Evolutionary conservation across 352 stramenopile genomes (phyloP).

Genomic region (Blastocystis sp.): DNA sequence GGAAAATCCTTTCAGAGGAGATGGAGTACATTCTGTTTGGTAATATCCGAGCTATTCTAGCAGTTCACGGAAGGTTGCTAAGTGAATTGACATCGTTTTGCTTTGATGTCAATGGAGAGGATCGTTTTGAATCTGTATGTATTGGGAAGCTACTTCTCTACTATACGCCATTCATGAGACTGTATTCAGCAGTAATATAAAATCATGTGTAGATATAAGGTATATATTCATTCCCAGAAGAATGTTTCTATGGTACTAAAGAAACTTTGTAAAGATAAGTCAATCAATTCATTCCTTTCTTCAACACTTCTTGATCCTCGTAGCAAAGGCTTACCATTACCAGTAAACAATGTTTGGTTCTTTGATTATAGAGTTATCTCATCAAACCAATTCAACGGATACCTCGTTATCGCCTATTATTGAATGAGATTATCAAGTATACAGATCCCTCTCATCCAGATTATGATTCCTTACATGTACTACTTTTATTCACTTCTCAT

Average conservation of each 20-base stretch:
- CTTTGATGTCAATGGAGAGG: background rate
- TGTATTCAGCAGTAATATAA: background rate
- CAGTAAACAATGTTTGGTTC: background rate
- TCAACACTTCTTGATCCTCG: background rate
- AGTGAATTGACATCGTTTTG: background rate
- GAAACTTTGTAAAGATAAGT: background rate
- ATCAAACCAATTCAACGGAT: constrained; percentile 22
- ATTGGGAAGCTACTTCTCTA: background rate
- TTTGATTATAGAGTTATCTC: background rate
- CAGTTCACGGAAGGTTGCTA: background rate
- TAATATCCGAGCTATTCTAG: background rate
- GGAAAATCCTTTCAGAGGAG: background rate
- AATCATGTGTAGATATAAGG: constrained; percentile 6
- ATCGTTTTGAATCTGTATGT: background rate
- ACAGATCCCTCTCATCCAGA: background rate
- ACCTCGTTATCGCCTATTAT: background rate
- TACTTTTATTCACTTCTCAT: background rate
- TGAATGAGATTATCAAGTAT: constrained; percentile 17
- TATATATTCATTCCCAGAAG: background rate
- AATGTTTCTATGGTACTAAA: background rate
- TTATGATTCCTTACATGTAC: background rate
- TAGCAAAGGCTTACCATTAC: background rate
- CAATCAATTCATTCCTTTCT: background rate
- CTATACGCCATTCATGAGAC: constrained; percentile 10
- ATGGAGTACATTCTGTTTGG: constrained; percentile 5